These are phyloP conservation scores for Lepidium sativum DNA, from an alignment of 345 rosid species.

Conservation along the genomic window DNA sequence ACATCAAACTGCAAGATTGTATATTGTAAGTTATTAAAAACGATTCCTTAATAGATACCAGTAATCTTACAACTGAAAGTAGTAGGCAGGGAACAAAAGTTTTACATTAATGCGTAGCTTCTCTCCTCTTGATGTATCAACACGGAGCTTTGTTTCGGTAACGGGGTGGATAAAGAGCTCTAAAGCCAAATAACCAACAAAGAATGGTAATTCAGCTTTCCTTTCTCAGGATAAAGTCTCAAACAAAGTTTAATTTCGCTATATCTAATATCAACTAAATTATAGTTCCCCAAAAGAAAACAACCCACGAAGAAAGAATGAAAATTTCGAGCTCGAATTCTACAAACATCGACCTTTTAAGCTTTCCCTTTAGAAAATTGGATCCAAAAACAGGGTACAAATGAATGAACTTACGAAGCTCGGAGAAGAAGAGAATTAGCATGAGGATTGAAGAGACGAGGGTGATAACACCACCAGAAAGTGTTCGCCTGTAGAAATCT, in stretches of 20 bases:
- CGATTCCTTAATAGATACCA: not conserved
- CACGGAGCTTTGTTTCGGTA: constrained; percentile 87
- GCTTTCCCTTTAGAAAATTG: not conserved
- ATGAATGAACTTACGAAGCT: constrained; percentile 34
- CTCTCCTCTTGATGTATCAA: constrained; percentile 97
- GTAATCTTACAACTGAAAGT: not conserved
- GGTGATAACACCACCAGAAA: constrained; percentile 85
- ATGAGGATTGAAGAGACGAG: constrained; percentile 51
- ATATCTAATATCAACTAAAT: not conserved
- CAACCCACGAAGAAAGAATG: not conserved
- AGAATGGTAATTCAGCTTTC: not conserved
- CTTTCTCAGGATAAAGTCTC: not conserved
- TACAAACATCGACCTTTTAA: not conserved
- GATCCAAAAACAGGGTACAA: not conserved
- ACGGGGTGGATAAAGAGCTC: constrained; percentile 80
- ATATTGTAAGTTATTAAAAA: not conserved
- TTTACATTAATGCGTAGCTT: constrained; percentile 77
- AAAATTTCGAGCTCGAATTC: not conserved
- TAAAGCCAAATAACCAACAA: constrained; percentile 24
- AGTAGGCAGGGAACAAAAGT: not conserved
- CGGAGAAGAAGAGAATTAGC: constrained; percentile 71
- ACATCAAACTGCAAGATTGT: constrained; percentile 71
- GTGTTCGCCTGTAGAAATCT: constrained; percentile 77
- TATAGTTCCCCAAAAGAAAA: not conserved
- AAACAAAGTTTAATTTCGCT: not conserved